Base-by-base conservation (phyloP, 176 grass and related monocot genomes). In the Carex kokanica region DNA sequence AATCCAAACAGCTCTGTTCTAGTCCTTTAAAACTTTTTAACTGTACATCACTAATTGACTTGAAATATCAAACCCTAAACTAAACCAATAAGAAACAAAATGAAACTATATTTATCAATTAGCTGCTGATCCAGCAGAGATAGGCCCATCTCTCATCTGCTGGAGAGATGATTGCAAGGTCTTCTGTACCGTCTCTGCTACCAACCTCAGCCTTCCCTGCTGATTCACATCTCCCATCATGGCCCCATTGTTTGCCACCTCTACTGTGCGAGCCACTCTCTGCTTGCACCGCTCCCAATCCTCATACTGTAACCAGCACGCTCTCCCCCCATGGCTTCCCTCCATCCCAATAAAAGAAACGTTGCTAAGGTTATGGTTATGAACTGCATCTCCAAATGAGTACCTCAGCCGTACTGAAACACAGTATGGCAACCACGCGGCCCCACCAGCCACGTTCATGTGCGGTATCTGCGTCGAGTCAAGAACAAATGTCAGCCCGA, bases 231-330 rank as follows among this genome's bases (percentile, higher is more conserved):
- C 93, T 78, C 88, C 93, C 66, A 85, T 65, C 21, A 84, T 90
- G 56, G 85, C 68, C 64, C 85, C 84, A 41, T 80, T 91, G 82
- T 95, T 96, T 14, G 92, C 88, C 87, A 84, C 85, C 60, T 99
- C 97, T 38, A 93, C 93, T 14, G 93, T 90, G 70, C 93, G 92
- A 5, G 93, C 72, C 8, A 99, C 93, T 83, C 90, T 92, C 83
- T 92, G 97, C 86, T 92, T 93, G 81, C 91, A 99, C 78, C 90
- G 93, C 41, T 99, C 93, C 97, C 97, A 99, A 32, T 99, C 93
- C 27, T 99, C 96, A n/a, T 80, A 40, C 51, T 91, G 93, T 78
- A 90, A 79, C 91, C 91, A 99, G 74, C 97, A 99, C 49, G 93
- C 89, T 92, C 88, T 93, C 20, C 97, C 93, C 25, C 97, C 93